phyloP scores from a whole-genome alignment of 129 eudicot genomes.

The Solidago caesia region DNA sequence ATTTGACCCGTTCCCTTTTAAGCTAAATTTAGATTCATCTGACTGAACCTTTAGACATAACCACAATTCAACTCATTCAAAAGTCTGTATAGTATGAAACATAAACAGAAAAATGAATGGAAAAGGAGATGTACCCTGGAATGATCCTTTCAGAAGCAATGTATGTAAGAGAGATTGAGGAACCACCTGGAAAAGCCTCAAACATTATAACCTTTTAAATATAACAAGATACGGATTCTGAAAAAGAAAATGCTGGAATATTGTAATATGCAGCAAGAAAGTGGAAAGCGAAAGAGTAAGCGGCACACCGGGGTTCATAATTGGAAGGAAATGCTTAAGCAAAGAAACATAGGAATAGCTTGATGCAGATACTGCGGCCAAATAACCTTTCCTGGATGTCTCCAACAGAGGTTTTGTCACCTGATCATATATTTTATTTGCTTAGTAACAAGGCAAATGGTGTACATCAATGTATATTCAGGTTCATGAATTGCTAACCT shows the following conservation, averaged over 20 bases:
- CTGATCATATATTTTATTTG: slow-evolving; percentile 31
- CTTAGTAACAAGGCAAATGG: slow-evolving; percentile 8
- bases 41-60: no score
- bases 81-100: not conserved
- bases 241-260: not conserved
- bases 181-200: slow-evolving; percentile 62
- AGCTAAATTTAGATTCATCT: no score
- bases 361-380: slow-evolving; percentile 96
- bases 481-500: slow-evolving; percentile 42
- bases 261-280: not conserved
- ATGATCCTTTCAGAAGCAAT: slow-evolving; percentile 94
- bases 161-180: slow-evolving; percentile 87
- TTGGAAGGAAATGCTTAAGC: slow-evolving; percentile 90
- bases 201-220: not conserved
- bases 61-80: no score
- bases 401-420: slow-evolving; percentile 87
- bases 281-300: not conserved
- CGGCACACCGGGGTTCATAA: slow-evolving; percentile 79
- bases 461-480: not conserved
- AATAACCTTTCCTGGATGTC: slow-evolving; percentile 89
- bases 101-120: slow-evolving; percentile 1
- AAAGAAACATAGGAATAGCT: slow-evolving; percentile 92
- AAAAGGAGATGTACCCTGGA: slow-evolving; percentile 57
- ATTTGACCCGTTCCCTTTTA: not conserved
- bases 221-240: not conserved